These are phyloP conservation scores for Trichoderma sp. DNA, from an alignment of 2,329 filamentous ascomycete species.

Conservation along the genomic window DNA sequence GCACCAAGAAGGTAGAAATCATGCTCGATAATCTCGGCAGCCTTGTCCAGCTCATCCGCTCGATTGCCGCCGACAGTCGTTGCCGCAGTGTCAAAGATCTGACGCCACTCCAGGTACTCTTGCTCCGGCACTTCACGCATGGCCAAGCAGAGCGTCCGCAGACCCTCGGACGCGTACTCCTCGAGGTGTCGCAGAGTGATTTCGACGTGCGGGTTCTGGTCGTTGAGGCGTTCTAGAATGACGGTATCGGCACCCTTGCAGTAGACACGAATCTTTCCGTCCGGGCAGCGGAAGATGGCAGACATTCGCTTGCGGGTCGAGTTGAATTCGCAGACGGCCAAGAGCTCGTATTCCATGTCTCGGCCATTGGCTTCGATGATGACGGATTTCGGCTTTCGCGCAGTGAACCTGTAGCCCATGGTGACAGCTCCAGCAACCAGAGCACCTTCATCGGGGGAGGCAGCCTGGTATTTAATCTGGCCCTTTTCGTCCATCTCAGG, in stretches of 20 bases:
- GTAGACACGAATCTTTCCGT: slow-evolving; percentile 91
- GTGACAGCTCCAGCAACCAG: slow-evolving; percentile 84
- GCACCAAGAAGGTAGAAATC: slow-evolving; percentile 89
- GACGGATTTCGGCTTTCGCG: slow-evolving; percentile 84
- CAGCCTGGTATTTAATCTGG: slow-evolving; percentile 94
- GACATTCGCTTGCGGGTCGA: slow-evolving; percentile 94
- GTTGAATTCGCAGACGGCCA: slow-evolving; percentile 99
- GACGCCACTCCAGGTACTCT: slow-evolving; percentile 83
- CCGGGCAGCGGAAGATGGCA: slow-evolving; percentile 91
- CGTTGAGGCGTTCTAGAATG: slow-evolving; percentile 83
- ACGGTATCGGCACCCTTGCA: slow-evolving; percentile 98
- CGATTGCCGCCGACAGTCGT: slow-evolving; percentile 91
- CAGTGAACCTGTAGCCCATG: slow-evolving; percentile 85
- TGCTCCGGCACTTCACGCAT: slow-evolving; percentile 89
- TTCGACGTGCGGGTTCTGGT: slow-evolving; percentile 83
- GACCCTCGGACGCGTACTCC: slow-evolving; percentile 93
- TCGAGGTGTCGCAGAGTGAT: slow-evolving; percentile 92
- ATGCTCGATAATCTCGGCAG: slow-evolving; percentile 89
- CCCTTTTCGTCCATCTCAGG: slow-evolving; percentile 80
- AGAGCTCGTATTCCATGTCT: slow-evolving; percentile 78
- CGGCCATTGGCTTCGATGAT: slow-evolving; percentile 73
- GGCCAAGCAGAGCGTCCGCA: slow-evolving; percentile 89
- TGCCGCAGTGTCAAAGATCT: slow-evolving; percentile 80
- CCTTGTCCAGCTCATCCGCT: slow-evolving; percentile 94
- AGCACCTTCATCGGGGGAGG: slow-evolving; percentile 96